Percentiles rank a stretch among this genome's conserved stretches.
These are phyloP conservation scores for Albifimbria verrucaria DNA, from an alignment of 2,329 filamentous ascomycete species.

Conservation along the genomic window DNA sequence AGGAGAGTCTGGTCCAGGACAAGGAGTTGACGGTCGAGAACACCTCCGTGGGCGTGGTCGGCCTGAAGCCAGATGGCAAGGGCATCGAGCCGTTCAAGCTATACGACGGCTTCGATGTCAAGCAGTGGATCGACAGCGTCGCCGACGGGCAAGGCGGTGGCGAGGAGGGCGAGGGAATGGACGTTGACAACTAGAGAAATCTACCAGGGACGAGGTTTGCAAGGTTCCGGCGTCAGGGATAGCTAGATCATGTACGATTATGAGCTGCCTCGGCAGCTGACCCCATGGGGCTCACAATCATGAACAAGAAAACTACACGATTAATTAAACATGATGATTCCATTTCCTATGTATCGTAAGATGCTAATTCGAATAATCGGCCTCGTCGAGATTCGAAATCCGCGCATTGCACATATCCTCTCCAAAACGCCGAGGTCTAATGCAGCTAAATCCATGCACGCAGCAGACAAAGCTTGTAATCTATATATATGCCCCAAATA, in stretches of 20 bases:
- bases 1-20: constrained; percentile 94
- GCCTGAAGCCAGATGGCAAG: constrained; percentile 49
- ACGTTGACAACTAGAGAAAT: constrained; percentile 30
- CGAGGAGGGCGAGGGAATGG: constrained; percentile 30
- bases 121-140: constrained; percentile 77
- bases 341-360: too few relatives aligned
- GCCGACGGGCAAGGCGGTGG: constrained; percentile 47
- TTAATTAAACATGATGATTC: background rate
- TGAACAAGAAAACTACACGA: background rate
- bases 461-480: constrained; percentile 7
- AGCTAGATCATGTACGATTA: constrained; percentile 35
- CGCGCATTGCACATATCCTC: background rate
- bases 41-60: constrained; percentile 85
- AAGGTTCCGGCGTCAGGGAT: constrained; percentile 17
- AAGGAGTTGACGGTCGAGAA: constrained; percentile 97
- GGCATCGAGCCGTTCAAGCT: constrained; percentile 81
- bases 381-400: too few relatives aligned
- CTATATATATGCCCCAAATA: constrained; percentile 7
- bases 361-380: too few relatives aligned
- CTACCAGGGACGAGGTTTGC: constrained; percentile 8
- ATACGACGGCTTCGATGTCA: constrained; percentile 84
- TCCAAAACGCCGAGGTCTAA: constrained; percentile 3
- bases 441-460: constrained; percentile 18
- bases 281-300: constrained; percentile 18
- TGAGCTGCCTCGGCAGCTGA: constrained; percentile 23